Evolutionary conservation across 345 rosid species (phyloP).

Genomic region (Lumnitzera littorea): DNA sequence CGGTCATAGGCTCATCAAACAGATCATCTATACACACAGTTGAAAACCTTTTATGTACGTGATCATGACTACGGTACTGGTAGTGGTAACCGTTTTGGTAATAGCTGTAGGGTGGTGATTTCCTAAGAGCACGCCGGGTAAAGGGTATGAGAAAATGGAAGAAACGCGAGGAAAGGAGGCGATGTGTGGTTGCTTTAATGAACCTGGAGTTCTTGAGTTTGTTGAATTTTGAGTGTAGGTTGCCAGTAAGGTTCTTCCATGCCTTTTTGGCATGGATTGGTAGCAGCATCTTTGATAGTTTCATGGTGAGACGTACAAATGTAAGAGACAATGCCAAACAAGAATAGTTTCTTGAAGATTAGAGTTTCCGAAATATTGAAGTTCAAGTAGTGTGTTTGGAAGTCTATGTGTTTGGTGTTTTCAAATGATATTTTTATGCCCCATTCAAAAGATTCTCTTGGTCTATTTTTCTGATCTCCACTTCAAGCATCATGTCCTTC

Average conservation of each 20-base stretch:
- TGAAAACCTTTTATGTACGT: conserved; percentile 16
- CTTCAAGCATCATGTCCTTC: not conserved
- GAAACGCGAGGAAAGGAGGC: conserved; percentile 38
- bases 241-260: conserved; percentile 41
- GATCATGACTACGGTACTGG: conserved; percentile 20
- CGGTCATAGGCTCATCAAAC: conserved; percentile 13
- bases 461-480: no score
- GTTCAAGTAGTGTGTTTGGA: no score
- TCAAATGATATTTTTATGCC: no score
- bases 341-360: no score
- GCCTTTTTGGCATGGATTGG: conserved; percentile 42
- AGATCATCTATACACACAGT: conserved; percentile 42
- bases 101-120: not conserved
- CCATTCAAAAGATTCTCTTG: no score
- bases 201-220: conserved; percentile 27
- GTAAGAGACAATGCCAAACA: no score
- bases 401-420: no score
- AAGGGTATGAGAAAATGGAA: conserved; percentile 31
- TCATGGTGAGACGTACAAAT: conserved; percentile 32
- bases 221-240: conserved; percentile 40
- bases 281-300: conserved; percentile 48
- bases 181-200: conserved; percentile 31
- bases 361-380: no score
- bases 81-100: conserved; percentile 7
- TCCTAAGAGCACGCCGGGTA: conserved; percentile 30